Evolutionary conservation across 2,329 filamentous ascomycete species (phyloP), one percentile per base, ranked within the genome.

Genomic region (Xylaria sp.): DNA sequence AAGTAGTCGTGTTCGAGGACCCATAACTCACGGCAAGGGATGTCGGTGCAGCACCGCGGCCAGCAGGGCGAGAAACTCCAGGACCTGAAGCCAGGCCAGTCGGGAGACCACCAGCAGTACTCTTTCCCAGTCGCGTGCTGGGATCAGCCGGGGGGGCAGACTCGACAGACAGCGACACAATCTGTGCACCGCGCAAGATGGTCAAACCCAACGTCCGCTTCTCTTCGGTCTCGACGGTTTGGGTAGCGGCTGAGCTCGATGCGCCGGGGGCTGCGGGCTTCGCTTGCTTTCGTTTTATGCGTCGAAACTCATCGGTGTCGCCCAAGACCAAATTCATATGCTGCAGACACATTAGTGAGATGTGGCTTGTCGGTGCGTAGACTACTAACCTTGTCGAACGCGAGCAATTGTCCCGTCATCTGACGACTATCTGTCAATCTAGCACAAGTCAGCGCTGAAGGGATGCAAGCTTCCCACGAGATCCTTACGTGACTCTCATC

Each of bases 301-400:
- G 92, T 80, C 94, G 92, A 82, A 97, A 97, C 82, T 98, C 95
- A 88, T 99, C 96, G 74, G 96, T 98, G 79, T 99, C 96, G 82
- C 95, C 96, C 71, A 99, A 92, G 71, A 99, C 96, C 73, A 99
- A 89, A 82, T 99, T 99, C 96, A 99, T 99, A 83, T 99, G 96
- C 94, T 97, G 59, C 63, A 26, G 42, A 3, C 40, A 4, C 20
- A 36, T 71, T 62, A 67, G 70, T 36, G 60, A 59, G 69, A 42
- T 44, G 40, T 28, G 28, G 9, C 13, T 49, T 64, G 54, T 66
- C 6, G 36, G 23, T 11, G 48, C 42, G 40, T 36, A 9, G 3
- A 40, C 17, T 9, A 67, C 75, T 67, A 83, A 95, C 93, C 89
- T 98, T 98, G 83, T 99, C 96, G 78, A 98, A 99, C 63, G 96